Evolutionary conservation across 2,329 filamentous ascomycete species (phyloP), one percentile per base, ranked within the genome.

Genomic region (Apiospora koreana): DNA sequence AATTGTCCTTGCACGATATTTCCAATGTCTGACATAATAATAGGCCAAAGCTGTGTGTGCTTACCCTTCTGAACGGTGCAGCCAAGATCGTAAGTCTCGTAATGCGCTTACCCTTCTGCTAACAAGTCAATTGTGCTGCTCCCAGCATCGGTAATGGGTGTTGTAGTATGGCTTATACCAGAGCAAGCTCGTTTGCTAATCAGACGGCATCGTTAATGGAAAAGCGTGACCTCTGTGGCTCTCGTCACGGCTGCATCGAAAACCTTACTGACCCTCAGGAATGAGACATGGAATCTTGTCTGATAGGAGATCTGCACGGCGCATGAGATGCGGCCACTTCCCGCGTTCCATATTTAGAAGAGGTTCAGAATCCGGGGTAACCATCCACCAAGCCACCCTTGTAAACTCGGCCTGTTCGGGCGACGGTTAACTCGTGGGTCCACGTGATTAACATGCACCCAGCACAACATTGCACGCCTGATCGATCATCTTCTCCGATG

Each of bases 281-380:
- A 9, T 62, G 54, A 38, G 31, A 62, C 54, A 35, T 23, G 31
- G 25, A 62, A n/a, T 38, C 28, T 10, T 38, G 54, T 62, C 31
- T 62, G 28, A 62, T n/a, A 62, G 35, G 18, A 18, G 54, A 62
- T 62, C 54, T 62, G 54, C 54, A 35, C 18, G 54, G 28, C 28
- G 50, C 50, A 58, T 58, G 48, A 38, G 54, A 38, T 62, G 54
- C 54, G 54, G 54, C 54, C 54, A 62, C 54, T 35, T 62, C 28
- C 54, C 54, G 54, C 21, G 31, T 62, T 62, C 54, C 54, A 62
- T 62, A 62, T 35, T 62, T 38, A 62, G 54, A 62, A 62, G 54
- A 62, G 54, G 9, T 62, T 62, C 54, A 62, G 31, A 62, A 62
- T 62, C 54, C 31, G 54, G 54, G 54, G 54, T 62, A 62, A 62